phyloP scores from a whole-genome alignment of 1,284 basidiomycete species.

The Anthracocystis walkeri region DNA sequence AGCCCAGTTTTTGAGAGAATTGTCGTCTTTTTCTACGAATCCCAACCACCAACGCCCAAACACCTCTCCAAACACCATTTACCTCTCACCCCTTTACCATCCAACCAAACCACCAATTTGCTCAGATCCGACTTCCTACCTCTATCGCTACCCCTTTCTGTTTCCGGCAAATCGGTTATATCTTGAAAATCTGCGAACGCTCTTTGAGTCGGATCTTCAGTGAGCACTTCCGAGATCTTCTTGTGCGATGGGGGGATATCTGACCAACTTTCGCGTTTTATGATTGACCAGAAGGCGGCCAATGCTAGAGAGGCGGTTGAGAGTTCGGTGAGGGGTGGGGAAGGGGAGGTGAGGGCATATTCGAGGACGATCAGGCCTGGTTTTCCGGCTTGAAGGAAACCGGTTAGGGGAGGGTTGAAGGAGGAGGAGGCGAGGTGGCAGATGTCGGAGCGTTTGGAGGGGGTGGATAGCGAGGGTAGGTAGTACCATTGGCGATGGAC shows the following conservation, averaged over 20 bases:
- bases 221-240: slow-evolving; percentile 54
- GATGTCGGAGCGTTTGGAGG: slow-evolving; percentile 54
- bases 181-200: slow-evolving; percentile 41
- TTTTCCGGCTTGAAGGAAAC: slow-evolving; percentile 61
- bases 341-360: slow-evolving; percentile 36
- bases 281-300: slow-evolving; percentile 50
- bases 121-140: slow-evolving; percentile 47
- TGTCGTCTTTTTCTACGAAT: neutral
- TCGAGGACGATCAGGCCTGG: slow-evolving; percentile 60
- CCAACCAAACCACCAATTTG: slow-evolving; percentile 40
- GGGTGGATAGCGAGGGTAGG: slow-evolving; percentile 52
- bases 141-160: slow-evolving; percentile 26
- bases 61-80: slow-evolving; percentile 22
- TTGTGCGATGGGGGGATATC: slow-evolving; percentile 58
- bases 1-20: too few relatives aligned
- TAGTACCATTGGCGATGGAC: slow-evolving; percentile 57
- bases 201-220: neutral
- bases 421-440: slow-evolving; percentile 31
- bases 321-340: slow-evolving; percentile 6
- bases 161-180: slow-evolving; percentile 46
- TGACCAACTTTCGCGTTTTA: slow-evolving; percentile 48
- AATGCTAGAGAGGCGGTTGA: slow-evolving; percentile 13
- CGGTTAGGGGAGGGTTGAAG: slow-evolving; percentile 39
- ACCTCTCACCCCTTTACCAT: slow-evolving; percentile 24
- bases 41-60: slow-evolving; percentile 40